Evolutionary conservation across 495 filamentous ascomycete species (phyloP), one percentile per base, ranked within the genome.

Genomic region (Cercophora scortea): DNA sequence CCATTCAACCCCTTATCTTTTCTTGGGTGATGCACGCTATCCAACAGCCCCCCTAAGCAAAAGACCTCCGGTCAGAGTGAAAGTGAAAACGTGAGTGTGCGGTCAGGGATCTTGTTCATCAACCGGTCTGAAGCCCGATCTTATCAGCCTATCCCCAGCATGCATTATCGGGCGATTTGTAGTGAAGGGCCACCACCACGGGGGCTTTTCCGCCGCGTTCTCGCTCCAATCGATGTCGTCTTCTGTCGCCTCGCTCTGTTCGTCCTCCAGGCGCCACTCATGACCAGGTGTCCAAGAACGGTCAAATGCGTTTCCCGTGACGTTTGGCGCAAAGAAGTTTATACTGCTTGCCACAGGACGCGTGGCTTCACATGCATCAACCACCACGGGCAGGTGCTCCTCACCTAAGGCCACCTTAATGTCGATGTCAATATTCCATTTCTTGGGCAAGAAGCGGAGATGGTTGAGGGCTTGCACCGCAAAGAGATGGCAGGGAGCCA

Each of bases 401-500:
- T 51, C 41, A 4, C 42, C 52, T 8, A 8, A 47, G 32, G 58
- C 25, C 25, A 57, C 38, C 38, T 61, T 54, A 40, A 78, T 65
- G 4, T 73, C 67, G 32, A 78, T 68, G 9, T 78, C 63, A 18
- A 83, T 73, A 41, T 76, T 69, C 82, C 82, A 84, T 54, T 78
- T 79, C 42, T 72, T 71, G 17, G 74, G 71, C 8, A 85, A 61
- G 38, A 67, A 78, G 12, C 71, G 68, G 6, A 84, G 64, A 19
- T 84, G 83, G 52, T 83, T 77, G 48, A 82, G 71, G 3, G 74
- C 75, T 32, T 80, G 79, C 8, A 71, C 70, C 18, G 79, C 80
- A 50, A 84, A 84, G 49, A 74, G 72, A 57, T 84, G 81, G 51
- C 79, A 81, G 1, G 69, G 69, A 4, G 72, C 73, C 74, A 84